Evolutionary conservation across 768 basidiomycete species (phyloP), one percentile per base, ranked within the genome.

Genomic region (Boletus reticuloceps): DNA sequence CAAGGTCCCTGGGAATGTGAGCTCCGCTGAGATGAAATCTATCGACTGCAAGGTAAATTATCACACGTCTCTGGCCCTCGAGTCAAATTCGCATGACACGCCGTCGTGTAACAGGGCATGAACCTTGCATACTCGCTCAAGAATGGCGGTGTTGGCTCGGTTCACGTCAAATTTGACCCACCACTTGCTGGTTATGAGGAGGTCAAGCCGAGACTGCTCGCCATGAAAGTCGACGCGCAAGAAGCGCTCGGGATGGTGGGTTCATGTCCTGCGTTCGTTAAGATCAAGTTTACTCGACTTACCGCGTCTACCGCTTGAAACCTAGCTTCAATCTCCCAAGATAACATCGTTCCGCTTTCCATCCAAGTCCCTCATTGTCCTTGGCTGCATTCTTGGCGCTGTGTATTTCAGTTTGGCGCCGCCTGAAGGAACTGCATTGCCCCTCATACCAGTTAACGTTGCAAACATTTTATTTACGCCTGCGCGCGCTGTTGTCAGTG

Each of bases 181-280:
- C 89, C 86, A 3, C 74, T 94, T 31, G 61, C 73, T 5, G 84
- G 86, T 0, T 92, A 92, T 63, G 86, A 89, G 2, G 90, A 91
- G 36, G 89, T 93, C 25, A 91, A 91, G 64, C 88, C 89, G 4
- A 82, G 91, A 10, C 68, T 93, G 22, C 71, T 92, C 20, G 77
- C 82, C 52, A 93, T 92, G 91, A 91, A 90, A 64, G 83, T 83
- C 0, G 77, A 88, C 25, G 88, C 91, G 0, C 88, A 92, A 64
- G 89, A 89, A 65, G 79, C 82, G 1, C 78, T 93, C 17, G 90
- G 91, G 27, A 90, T 89, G 87, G 89, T 87, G 53, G 25, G 82
- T 69, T 8, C 17, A 38, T 42, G 29, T 3, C 7, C 17, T 43
- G n/a, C 9, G 1, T n/a, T 19, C 38, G 17, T 19, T 6, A 7